phyloP scores from a whole-genome alignment of 139 green algal genomes.

The Picochlorum sp. region DNA sequence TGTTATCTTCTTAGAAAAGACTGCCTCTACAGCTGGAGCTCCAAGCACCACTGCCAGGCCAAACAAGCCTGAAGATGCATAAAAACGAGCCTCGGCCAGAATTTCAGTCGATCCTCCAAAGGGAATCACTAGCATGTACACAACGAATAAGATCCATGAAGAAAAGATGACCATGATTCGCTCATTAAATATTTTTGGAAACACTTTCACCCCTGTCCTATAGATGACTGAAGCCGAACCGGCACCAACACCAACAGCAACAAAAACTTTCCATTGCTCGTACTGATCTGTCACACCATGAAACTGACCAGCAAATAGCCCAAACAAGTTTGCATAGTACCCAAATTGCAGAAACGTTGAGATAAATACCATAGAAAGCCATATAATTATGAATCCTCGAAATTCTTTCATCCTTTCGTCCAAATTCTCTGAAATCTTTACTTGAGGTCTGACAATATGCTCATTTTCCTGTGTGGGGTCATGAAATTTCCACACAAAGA shows the following conservation, averaged over 20 bases:
- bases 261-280: slow-evolving; percentile 6
- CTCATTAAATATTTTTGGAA: slow-evolving; percentile 6
- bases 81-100: not conserved
- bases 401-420: not conserved
- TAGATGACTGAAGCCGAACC: not conserved
- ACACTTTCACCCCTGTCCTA: not conserved
- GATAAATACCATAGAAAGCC: slow-evolving; percentile 3
- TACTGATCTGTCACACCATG: slow-evolving; percentile 5
- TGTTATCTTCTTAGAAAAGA: slow-evolving; percentile 23
- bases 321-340: slow-evolving; percentile 18
- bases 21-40: slow-evolving; percentile 9
- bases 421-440: too few species aligned
- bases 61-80: slow-evolving; percentile 1
- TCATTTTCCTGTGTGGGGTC: slow-evolving; percentile 23
- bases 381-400: not conserved
- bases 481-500: slow-evolving; percentile 10
- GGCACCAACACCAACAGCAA: slow-evolving; percentile 7
- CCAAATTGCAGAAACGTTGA: not conserved
- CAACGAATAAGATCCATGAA: slow-evolving; percentile 1
- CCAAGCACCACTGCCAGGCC: not conserved
- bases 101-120: not conserved
- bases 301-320: slow-evolving; percentile 22
- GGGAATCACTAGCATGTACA: slow-evolving; percentile 18
- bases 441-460: slow-evolving; percentile 7
- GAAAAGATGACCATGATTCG: slow-evolving; percentile 1